Evolutionary conservation across 371 early-diverging fungal species (phyloP).

Genomic region (Rhizopus microsporus): DNA sequence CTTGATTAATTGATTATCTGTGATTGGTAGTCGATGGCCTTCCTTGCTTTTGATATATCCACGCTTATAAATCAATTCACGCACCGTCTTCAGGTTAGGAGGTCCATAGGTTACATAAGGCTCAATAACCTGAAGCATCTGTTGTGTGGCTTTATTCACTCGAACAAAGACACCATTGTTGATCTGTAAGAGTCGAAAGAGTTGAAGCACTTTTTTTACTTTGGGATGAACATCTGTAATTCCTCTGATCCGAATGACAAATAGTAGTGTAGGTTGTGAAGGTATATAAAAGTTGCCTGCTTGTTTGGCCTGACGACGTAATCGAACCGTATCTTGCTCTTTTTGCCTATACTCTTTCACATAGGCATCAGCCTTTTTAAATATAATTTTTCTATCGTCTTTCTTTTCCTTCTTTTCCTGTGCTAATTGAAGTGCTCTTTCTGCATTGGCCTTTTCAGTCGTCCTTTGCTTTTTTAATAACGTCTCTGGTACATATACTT

Average conservation of each 20-base stretch:
- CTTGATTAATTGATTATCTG: slow-evolving; percentile 94
- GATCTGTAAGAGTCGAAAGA: slow-evolving; percentile 96
- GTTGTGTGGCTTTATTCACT: slow-evolving; percentile 95
- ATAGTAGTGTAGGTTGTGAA: slow-evolving; percentile 92
- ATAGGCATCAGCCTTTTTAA: slow-evolving; percentile 96
- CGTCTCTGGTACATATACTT: slow-evolving; percentile 86
- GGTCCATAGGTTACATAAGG: slow-evolving; percentile 97
- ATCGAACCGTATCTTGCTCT: slow-evolving; percentile 85
- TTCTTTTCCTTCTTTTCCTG: slow-evolving; percentile 57
- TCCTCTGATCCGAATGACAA: slow-evolving; percentile 93
- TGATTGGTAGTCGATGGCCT: slow-evolving; percentile 91
- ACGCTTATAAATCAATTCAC: slow-evolving; percentile 98
- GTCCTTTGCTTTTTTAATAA: slow-evolving; percentile 93
- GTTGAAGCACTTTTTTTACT: slow-evolving; percentile 96
- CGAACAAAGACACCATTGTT: slow-evolving; percentile 98
- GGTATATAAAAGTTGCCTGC: slow-evolving; percentile 89
- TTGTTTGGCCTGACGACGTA: slow-evolving; percentile 87
- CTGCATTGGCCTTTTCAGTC: slow-evolving; percentile 80
- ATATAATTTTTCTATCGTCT: slow-evolving; percentile 67
- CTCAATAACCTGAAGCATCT: slow-evolving; percentile 96
- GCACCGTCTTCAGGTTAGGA: slow-evolving; percentile 97
- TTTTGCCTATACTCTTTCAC: slow-evolving; percentile 90
- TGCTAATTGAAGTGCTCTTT: slow-evolving; percentile 58
- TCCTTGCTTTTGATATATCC: slow-evolving; percentile 93
- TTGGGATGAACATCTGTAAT: slow-evolving; percentile 98